Conservation (phyloP, 345 rosid species). For the Balakata baccata region DNA sequence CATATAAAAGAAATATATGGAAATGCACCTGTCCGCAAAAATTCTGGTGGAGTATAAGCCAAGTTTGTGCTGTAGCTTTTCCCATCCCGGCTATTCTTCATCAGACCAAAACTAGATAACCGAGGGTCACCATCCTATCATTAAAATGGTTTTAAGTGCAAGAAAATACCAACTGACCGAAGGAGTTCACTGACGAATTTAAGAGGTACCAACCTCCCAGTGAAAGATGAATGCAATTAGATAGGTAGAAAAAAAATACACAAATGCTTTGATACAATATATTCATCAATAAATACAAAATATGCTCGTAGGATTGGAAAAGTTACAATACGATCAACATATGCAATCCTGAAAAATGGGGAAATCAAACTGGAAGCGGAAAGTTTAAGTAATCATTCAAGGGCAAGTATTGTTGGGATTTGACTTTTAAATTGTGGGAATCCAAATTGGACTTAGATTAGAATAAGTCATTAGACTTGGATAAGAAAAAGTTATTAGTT, state of each 20-base stretch:
- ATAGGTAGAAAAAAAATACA: neutral
- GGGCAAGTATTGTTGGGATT: no score
- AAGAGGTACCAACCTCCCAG: neutral
- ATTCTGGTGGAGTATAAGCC: conserved; percentile 94
- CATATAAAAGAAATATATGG: neutral
- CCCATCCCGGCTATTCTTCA: conserved; percentile 90
- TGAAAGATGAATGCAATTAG: neutral
- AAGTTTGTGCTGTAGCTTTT: conserved; percentile 89
- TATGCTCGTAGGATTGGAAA: no score
- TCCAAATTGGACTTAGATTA: no score
- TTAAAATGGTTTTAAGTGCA: conserved; percentile 11
- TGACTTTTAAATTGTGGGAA: no score
- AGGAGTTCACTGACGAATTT: neutral
- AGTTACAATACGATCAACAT: no score
- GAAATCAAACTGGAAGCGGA: no score
- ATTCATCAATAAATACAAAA: neutral
- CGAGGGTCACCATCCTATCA: conserved; percentile 85
- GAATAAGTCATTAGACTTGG: no score
- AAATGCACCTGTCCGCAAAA: conserved; percentile 68
- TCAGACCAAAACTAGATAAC: conserved; percentile 81
- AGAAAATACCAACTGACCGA: neutral
- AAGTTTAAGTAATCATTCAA: no score
- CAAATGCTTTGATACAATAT: neutral
- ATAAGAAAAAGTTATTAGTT: no score
- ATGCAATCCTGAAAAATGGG: no score